Evolutionary conservation across 768 basidiomycete species (phyloP).

Genomic region (Boletus bicolor): DNA sequence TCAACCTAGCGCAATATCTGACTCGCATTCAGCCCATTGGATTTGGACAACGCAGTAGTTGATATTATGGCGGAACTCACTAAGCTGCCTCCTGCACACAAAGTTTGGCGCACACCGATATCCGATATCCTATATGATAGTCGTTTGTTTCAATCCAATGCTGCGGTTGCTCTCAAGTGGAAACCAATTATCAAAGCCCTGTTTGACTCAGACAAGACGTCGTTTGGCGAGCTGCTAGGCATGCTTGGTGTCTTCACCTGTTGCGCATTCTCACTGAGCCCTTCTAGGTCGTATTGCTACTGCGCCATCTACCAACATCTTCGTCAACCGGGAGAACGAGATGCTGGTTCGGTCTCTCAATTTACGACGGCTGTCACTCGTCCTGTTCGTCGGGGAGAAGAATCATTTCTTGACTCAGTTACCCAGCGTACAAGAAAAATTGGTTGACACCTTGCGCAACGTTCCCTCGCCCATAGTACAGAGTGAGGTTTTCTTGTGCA

Average conservation of each 20-base stretch:
- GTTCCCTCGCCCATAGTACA: slow-evolving; percentile 80
- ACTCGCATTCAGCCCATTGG: slow-evolving; percentile 59
- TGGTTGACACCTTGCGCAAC: slow-evolving; percentile 87
- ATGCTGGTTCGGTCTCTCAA: slow-evolving; percentile 84
- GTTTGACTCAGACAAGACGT: slow-evolving; percentile 83
- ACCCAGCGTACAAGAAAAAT: slow-evolving; percentile 93
- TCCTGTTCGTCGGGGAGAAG: slow-evolving; percentile 83
- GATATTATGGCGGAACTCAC: slow-evolving; percentile 77
- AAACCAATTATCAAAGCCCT: slow-evolving; percentile 71
- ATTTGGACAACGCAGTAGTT: slow-evolving; percentile 66
- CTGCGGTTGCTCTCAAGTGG: slow-evolving; percentile 62
- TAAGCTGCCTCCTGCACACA: slow-evolving; percentile 69
- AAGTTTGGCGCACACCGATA: slow-evolving; percentile 81
- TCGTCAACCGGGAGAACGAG: slow-evolving; percentile 93
- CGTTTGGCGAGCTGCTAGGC: slow-evolving; percentile 84
- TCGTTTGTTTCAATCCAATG: slow-evolving; percentile 77
- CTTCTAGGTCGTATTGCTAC: slow-evolving; percentile 70
- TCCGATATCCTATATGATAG: slow-evolving; percentile 81
- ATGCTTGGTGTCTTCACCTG: slow-evolving; percentile 30
- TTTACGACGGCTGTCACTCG: slow-evolving; percentile 81
- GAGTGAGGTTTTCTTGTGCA: slow-evolving; percentile 91
- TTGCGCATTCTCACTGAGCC: slow-evolving; percentile 23
- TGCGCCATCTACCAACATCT: slow-evolving; percentile 91
- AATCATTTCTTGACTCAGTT: slow-evolving; percentile 89
- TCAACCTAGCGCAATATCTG: neutral